Percentiles rank a stretch among this genome's conserved stretches.
phyloP scores from a whole-genome alignment of 1,139 yeast genomes.

The Suhomyces kunorum region DNA sequence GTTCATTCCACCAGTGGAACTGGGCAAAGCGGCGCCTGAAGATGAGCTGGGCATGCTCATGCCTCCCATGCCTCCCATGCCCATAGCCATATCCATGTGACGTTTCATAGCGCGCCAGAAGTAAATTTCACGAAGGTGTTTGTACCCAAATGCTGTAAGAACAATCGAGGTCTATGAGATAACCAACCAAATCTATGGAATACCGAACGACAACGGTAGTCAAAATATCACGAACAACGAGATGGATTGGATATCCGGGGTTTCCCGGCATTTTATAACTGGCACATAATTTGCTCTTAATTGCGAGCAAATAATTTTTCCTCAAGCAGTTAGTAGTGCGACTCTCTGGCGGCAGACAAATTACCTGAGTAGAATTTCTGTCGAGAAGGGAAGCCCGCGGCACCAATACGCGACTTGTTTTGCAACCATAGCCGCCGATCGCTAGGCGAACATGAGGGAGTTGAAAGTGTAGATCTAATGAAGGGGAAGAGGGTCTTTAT shows the following conservation, averaged over 20 bases:
- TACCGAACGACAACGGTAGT: too few species aligned
- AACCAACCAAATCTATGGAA: too few species aligned
- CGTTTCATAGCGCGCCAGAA: background rate
- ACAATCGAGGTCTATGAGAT: background rate
- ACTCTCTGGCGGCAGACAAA: background rate
- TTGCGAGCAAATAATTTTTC: conserved; percentile 10
- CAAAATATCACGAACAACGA: too few species aligned
- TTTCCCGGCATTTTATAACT: background rate
- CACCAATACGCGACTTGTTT: too few species aligned
- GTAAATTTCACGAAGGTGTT: too few species aligned
- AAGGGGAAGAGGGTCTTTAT: too few species aligned
- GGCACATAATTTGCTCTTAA: conserved; percentile 5
- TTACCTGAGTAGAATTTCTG: background rate
- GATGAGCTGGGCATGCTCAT: conserved; percentile 16
- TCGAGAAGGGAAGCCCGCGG: background rate
- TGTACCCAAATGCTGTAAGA: background rate
- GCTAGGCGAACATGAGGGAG: too few species aligned
- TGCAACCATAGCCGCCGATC: too few species aligned
- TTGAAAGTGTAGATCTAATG: too few species aligned
- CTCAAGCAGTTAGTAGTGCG: background rate
- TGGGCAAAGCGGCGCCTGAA: conserved; percentile 8
- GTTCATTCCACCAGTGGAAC: conserved; percentile 21
- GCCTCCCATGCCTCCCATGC: conserved; percentile 20
- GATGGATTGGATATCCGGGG: too few species aligned
- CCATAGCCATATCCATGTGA: conserved; percentile 5